Base-by-base conservation (phyloP, 2,329 filamentous ascomycete species). In the Ophioceras dolichostomum region DNA sequence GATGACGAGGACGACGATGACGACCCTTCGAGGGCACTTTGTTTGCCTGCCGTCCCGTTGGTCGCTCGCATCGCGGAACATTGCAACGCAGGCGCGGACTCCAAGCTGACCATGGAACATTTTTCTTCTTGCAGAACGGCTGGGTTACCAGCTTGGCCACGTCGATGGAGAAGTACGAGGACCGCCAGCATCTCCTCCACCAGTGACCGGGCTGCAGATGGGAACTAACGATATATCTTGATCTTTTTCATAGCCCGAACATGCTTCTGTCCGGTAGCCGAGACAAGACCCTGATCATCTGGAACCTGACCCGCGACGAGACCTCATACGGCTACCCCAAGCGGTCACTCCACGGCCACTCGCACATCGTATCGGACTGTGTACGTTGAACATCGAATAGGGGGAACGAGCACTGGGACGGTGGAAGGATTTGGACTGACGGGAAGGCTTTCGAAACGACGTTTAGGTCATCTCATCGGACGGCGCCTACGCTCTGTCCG, bases 221-320 rank as follows among this genome's bases (percentile, higher is more conserved):
- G 28, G 12, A 7, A 6, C 24, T 6, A 5, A 30, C 17, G 13
- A 7, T 13, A 13, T 30, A 13, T 16, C n/a, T n/a, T n/a, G n/a
- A n/a, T n/a, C n/a, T n/a, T n/a, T n/a, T n/a, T n/a, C n/a, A n/a
- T 54, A 77, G 86, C 83, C 91, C 91, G 62, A 96, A 98, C 79
- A 96, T 98, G 89, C 88, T 98, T 65, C 80, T 98, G 59, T 98
- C 91, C 54, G 89, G 76, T 60, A 86, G 79, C 64, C 87, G 91
- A 72, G 91, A 98, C 79, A 95, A 96, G 83, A 85, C 84, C 54
- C 76, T 98, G 65, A 98, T 98, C 74, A 94, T 98, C 79, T 98
- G 91, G 91, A 94, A 95, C 79, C 78, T 98, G 60, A 96, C 91
- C 68, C 89, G 91, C 70, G 88, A 96, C 68, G 91, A 96, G 73